Percentiles rank a stretch among this genome's conserved stretches.
Conservation (phyloP, 2,329 filamentous ascomycete species). For the Trichoderma citrinoviride region DNA sequence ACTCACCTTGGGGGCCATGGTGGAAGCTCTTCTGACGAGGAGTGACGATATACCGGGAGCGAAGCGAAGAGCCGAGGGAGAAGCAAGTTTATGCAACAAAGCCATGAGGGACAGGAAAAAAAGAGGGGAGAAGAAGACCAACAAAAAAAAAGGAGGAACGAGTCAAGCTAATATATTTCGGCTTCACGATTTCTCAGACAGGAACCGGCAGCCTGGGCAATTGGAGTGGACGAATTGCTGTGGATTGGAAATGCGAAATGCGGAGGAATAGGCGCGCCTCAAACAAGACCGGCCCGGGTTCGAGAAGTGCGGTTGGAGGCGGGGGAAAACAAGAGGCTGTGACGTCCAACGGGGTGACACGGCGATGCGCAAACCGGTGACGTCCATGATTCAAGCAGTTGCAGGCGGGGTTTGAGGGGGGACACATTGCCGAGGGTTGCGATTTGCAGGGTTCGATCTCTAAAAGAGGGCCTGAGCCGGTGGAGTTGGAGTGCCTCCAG, state of each 20-base stretch:
- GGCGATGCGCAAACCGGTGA: neutral
- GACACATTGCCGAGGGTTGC: neutral
- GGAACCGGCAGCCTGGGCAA: neutral
- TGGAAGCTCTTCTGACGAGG: constrained; percentile 43
- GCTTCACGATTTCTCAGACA: neutral
- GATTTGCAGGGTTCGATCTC: neutral
- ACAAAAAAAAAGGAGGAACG: neutral
- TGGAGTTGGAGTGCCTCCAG: neutral
- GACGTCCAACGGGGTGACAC: neutral
- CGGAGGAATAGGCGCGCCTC: neutral
- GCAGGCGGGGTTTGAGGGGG: too few species aligned
- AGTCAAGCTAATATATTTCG: neutral
- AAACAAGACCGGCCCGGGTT: constrained; percentile 11
- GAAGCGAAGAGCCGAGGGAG: constrained; percentile 34
- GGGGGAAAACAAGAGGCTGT: neutral
- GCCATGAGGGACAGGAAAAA: constrained; percentile 28
- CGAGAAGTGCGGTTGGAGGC: constrained; percentile 11
- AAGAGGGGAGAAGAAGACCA: neutral
- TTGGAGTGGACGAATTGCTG: neutral
- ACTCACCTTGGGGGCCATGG: constrained; percentile 46
- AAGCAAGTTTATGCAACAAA: constrained; percentile 33
- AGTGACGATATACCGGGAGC: constrained; percentile 31
- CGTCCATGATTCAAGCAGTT: neutral
- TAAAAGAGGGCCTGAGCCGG: neutral
- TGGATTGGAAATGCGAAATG: constrained; percentile 20